These are phyloP conservation scores for Glycine latifolia DNA, from an alignment of 306 rosid genomes.

Conservation along the genomic window DNA sequence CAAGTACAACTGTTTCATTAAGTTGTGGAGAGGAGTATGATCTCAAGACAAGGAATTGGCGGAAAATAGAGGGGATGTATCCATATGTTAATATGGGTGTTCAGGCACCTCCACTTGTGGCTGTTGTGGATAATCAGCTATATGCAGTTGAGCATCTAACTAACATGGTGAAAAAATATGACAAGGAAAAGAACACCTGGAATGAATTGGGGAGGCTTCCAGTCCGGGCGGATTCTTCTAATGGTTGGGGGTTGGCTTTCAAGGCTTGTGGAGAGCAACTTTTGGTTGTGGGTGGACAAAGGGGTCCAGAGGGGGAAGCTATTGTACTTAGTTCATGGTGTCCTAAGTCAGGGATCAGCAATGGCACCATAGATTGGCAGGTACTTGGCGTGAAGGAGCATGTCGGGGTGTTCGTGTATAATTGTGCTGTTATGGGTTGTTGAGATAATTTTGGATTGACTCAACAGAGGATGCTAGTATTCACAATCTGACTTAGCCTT, in stretches of 20 bases:
- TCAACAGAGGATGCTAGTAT: conserved; percentile 58
- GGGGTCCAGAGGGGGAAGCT: conserved; percentile 90
- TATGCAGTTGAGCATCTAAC: conserved; percentile 83
- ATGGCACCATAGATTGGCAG: conserved; percentile 87
- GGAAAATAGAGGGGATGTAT: conserved; percentile 83
- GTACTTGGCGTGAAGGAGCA: conserved; percentile 82
- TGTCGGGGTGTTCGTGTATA: conserved; percentile 89
- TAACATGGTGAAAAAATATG: conserved; percentile 89
- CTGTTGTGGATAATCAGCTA: conserved; percentile 86
- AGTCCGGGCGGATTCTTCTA: conserved; percentile 81
- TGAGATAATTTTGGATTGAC: conserved; percentile 70
- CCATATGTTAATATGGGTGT: conserved; percentile 79
- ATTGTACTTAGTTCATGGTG: conserved; percentile 82
- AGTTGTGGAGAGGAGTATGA: conserved; percentile 95
- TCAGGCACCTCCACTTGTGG: conserved; percentile 97
- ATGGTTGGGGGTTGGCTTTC: conserved; percentile 98
- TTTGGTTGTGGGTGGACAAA: conserved; percentile 93
- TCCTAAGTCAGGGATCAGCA: conserved; percentile 73
- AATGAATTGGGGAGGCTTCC: conserved; percentile 89
- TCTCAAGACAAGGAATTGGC: conserved; percentile 74
- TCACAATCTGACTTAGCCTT: conserved; percentile 67
- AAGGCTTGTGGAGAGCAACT: conserved; percentile 91
- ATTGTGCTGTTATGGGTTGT: conserved; percentile 97
- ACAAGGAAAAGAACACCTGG: conserved; percentile 82
- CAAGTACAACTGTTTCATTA: conserved; percentile 72